Evolutionary conservation across 768 basidiomycete species (phyloP).

Genomic region (Nidularia sp.): DNA sequence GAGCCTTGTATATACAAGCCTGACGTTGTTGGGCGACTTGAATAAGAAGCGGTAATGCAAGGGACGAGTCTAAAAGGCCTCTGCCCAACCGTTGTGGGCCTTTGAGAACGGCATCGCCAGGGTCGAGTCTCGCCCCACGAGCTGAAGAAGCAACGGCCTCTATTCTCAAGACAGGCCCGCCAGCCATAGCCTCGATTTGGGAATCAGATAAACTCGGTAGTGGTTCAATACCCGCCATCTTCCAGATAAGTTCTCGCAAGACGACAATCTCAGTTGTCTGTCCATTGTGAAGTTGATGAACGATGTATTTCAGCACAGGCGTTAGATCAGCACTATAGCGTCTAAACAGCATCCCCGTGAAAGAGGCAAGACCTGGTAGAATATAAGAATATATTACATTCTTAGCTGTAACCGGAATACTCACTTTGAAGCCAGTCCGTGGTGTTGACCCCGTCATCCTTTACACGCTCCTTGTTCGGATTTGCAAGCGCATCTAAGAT

Average conservation of each 20-base stretch:
- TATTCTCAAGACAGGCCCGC: conserved; percentile 80
- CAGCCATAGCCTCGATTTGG: conserved; percentile 88
- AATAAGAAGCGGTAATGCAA: conserved; percentile 87
- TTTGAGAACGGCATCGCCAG: conserved; percentile 57
- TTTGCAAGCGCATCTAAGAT: conserved; percentile 86
- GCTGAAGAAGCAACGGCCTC: conserved; percentile 83
- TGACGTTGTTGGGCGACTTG: conserved; percentile 91
- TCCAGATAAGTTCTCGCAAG: conserved; percentile 88
- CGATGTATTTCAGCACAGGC: conserved; percentile 84
- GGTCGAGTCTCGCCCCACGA: conserved; percentile 72
- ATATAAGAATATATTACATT: conserved; percentile 10
- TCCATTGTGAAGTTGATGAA: conserved; percentile 81
- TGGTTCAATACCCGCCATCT: conserved; percentile 94
- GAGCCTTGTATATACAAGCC: conserved; percentile 71
- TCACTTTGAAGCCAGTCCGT: conserved; percentile 90
- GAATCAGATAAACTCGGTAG: conserved; percentile 84
- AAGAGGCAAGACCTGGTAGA: conserved; percentile 77
- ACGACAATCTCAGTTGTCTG: conserved; percentile 88
- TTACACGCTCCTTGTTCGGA: conserved; percentile 75
- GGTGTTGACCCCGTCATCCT: conserved; percentile 88
- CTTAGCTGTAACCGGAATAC: conserved; percentile 23
- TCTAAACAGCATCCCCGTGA: conserved; percentile 88
- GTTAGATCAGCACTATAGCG: conserved; percentile 82
- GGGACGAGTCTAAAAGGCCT: conserved; percentile 58
- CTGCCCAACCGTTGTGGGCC: conserved; percentile 67